These are phyloP conservation scores for Phycomyces blakesleeanus DNA, from an alignment of 192 early-diverging fungal genomes.

Conservation along the genomic window DNA sequence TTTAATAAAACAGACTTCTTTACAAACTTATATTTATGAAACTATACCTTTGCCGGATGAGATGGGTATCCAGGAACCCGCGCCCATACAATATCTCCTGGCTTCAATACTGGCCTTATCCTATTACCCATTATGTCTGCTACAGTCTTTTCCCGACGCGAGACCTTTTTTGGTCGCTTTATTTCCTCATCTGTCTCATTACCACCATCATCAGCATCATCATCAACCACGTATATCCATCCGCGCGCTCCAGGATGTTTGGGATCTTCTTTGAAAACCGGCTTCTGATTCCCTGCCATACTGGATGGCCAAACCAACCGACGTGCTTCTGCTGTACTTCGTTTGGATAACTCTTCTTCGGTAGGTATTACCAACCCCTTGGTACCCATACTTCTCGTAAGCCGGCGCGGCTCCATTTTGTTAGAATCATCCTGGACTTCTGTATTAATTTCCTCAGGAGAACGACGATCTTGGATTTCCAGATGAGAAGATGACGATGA, in stretches of 20 bases:
- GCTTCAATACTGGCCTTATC: neutral
- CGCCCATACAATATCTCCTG: constrained; percentile 47
- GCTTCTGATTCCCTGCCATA: neutral
- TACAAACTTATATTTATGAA: neutral
- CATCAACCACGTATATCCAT: neutral
- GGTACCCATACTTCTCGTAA: neutral
- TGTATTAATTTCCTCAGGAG: neutral
- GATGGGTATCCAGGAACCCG: constrained; percentile 51
- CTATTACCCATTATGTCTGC: neutral
- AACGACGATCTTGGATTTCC: too few species aligned
- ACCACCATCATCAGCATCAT: neutral
- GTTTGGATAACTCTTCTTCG: neutral
- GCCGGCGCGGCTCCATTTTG: neutral
- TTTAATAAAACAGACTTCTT: neutral
- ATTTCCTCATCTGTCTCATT: neutral
- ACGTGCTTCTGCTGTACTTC: neutral
- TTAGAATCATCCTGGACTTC: neutral
- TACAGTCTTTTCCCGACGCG: neutral
- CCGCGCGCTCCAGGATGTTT: neutral
- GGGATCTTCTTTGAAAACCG: constrained; percentile 1
- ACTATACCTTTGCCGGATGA: constrained; percentile 47
- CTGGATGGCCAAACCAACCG: neutral
- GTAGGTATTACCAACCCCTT: neutral
- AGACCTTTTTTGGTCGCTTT: neutral
- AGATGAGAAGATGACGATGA: too few species aligned